phyloP scores from a whole-genome alignment of 352 stramenopile species.

The Phytophthora europaea region DNA sequence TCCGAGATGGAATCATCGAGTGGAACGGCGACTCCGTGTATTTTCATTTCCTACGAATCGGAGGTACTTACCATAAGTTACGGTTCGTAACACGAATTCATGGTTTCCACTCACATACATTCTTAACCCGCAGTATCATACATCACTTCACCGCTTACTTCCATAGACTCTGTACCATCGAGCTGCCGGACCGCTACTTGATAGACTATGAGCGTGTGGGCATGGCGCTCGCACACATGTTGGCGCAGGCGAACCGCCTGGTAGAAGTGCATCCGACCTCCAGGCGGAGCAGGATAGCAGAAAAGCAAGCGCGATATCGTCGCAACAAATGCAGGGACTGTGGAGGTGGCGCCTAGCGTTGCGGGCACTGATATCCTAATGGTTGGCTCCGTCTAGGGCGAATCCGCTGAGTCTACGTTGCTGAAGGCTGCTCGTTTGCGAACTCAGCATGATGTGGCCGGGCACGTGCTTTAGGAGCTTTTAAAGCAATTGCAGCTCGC shows the following conservation, averaged over 20 bases:
- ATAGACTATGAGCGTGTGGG: not conserved
- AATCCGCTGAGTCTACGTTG: not conserved
- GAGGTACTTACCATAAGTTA: no score
- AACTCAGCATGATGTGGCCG: constrained; percentile 8
- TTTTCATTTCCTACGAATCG: no score
- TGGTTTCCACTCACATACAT: no score
- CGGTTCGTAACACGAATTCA: no score
- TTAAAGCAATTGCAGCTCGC: not conserved
- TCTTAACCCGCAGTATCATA: no score
- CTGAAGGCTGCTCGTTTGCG: not conserved
- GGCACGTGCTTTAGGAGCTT: not conserved
- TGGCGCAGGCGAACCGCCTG: not conserved
- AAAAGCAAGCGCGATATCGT: constrained; percentile 3
- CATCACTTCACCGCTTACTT: no score
- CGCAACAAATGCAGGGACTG: not conserved
- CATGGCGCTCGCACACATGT: constrained; percentile 1
- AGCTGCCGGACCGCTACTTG: not conserved
- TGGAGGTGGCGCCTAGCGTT: not conserved
- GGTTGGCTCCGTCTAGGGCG: not conserved
- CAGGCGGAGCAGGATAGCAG: constrained; percentile 1
- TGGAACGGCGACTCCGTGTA: no score
- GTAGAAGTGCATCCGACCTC: not conserved
- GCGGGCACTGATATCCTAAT: not conserved
- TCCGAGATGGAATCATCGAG: no score
- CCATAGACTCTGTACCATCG: no score